Conservation (phyloP, 2,329 filamentous ascomycete genomes). For the Pseudogymnoascus sp. region DNA sequence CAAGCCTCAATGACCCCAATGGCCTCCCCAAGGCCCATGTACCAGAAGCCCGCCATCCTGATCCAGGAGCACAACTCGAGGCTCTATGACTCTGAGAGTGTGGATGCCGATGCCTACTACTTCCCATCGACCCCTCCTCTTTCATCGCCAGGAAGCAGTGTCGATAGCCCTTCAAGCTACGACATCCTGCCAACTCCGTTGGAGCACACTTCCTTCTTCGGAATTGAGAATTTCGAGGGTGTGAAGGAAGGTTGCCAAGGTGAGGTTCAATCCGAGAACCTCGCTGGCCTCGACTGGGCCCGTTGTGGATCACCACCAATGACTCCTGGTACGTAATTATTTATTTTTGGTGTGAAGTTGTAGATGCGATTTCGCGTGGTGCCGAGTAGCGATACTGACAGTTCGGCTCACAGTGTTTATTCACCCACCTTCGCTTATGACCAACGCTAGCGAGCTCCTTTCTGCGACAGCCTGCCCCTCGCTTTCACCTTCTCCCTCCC, state of each 20-base stretch:
- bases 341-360: background rate
- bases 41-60: slow-evolving; percentile 69
- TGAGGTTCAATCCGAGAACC: slow-evolving; percentile 64
- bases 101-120: slow-evolving; percentile 55
- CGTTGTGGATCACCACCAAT: slow-evolving; percentile 75
- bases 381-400: slow-evolving; percentile 17
- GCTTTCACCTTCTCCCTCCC: slow-evolving; percentile 79
- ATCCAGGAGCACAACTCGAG: slow-evolving; percentile 51
- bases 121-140: slow-evolving; percentile 83
- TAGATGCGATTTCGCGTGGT: background rate
- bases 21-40: slow-evolving; percentile 65
- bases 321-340: slow-evolving; percentile 71
- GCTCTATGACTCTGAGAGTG: slow-evolving; percentile 68
- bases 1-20: slow-evolving; percentile 58
- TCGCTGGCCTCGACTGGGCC: slow-evolving; percentile 70
- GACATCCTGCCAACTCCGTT: slow-evolving; percentile 77
- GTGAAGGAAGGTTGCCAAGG: slow-evolving; percentile 67
- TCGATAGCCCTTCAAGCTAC: slow-evolving; percentile 76
- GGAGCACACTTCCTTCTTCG: slow-evolving; percentile 66
- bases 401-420: slow-evolving; percentile 49
- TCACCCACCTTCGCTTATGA: slow-evolving; percentile 59
- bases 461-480: slow-evolving; percentile 72
- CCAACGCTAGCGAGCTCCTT: slow-evolving; percentile 63
- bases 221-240: slow-evolving; percentile 59
- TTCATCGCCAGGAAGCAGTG: slow-evolving; percentile 75